These are phyloP conservation scores for Heliocybe sulcata DNA, from an alignment of 1,284 basidiomycete species.

Conservation along the genomic window DNA sequence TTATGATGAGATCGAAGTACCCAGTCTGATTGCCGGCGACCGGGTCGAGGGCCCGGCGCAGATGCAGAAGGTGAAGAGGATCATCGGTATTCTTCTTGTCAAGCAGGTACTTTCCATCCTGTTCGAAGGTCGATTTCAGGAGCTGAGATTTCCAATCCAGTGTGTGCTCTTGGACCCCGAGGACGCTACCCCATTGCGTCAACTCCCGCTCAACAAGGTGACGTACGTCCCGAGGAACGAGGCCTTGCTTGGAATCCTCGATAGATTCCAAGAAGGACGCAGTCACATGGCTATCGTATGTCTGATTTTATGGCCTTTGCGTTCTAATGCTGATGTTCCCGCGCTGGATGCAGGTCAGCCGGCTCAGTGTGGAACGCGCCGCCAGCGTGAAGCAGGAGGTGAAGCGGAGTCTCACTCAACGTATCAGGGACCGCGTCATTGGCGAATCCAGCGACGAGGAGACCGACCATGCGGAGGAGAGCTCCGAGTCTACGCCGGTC, in stretches of 20 bases:
- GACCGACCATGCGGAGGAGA: conserved; percentile 28
- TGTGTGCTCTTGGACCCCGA: conserved; percentile 88
- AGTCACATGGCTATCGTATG: conserved; percentile 90
- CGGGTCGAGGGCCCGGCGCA: conserved; percentile 11
- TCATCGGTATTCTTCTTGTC: conserved; percentile 75
- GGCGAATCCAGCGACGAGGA: conserved; percentile 41
- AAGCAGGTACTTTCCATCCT: conserved; percentile 41
- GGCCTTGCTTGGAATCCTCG: conserved; percentile 80
- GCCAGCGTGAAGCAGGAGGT: conserved; percentile 62
- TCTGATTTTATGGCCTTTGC: conserved; percentile 16
- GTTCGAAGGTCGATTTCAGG: not conserved
- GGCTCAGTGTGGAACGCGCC: conserved; percentile 35
- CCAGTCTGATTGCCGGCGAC: conserved; percentile 24
- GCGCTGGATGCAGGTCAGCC: not conserved
- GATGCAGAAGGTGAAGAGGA: conserved; percentile 59
- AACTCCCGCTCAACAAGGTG: conserved; percentile 79
- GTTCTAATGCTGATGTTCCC: not conserved
- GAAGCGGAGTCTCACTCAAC: conserved; percentile 66
- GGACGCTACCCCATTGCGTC: conserved; percentile 73
- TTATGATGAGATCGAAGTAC: conserved; percentile 65
- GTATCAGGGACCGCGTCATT: conserved; percentile 57
- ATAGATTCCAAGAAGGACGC: conserved; percentile 87
- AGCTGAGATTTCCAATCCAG: conserved; percentile 8
- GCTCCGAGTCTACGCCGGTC: conserved; percentile 13
- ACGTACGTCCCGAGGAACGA: conserved; percentile 84